Evolutionary conservation across 345 rosid species (phyloP).

Genomic region (Anacardium occidentale): DNA sequence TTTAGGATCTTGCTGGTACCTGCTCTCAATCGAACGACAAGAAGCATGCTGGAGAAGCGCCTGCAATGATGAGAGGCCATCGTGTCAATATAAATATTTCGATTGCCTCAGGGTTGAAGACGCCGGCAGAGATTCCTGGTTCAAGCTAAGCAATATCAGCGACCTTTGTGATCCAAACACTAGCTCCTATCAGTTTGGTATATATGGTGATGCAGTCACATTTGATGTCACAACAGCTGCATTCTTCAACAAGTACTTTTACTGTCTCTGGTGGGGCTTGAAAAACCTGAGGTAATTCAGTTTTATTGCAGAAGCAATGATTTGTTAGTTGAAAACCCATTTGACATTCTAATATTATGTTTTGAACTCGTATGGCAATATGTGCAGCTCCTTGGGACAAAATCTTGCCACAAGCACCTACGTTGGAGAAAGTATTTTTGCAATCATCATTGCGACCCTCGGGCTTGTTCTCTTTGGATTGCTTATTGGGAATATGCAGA

Average conservation of each 20-base stretch:
- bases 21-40: constrained; percentile 74
- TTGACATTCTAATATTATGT: constrained; percentile 3
- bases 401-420: constrained; percentile 75
- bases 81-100: constrained; percentile 55
- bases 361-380: constrained; percentile 9
- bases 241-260: constrained; percentile 79
- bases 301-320: background rate
- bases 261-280: constrained; percentile 97
- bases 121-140: constrained; percentile 53
- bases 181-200: constrained; percentile 62
- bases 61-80: constrained; percentile 47
- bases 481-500: constrained; percentile 98
- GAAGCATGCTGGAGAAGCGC: constrained; percentile 84
- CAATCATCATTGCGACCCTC: constrained; percentile 70
- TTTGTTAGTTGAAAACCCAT: no score
- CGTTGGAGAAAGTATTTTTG: constrained; percentile 71
- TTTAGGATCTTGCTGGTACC: constrained; percentile 97
- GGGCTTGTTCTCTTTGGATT: constrained; percentile 88
- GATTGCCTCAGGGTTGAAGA: constrained; percentile 52
- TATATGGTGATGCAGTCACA: constrained; percentile 68
- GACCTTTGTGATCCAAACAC: constrained; percentile 45
- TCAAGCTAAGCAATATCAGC: constrained; percentile 60
- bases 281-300: constrained; percentile 68
- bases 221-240: constrained; percentile 50
- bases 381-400: constrained; percentile 82